Conservation (phyloP, 805 yeast species). For the Saccharomycopsis sp. region DNA sequence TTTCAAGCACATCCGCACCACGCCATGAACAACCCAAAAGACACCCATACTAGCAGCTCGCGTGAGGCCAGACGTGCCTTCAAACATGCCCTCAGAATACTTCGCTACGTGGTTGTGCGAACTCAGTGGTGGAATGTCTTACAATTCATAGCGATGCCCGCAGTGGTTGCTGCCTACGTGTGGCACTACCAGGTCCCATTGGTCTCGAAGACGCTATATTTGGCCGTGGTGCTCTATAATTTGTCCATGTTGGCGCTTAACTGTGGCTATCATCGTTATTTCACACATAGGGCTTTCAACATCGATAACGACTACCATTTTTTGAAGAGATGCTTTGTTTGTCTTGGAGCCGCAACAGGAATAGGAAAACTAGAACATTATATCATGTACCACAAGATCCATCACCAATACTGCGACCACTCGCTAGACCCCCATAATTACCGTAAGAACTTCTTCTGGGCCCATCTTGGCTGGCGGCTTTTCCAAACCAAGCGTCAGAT, state of each 20-base stretch:
- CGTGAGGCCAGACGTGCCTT: conserved; percentile 3
- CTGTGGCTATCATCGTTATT: conserved; percentile 77
- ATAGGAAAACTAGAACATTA: conserved; percentile 73
- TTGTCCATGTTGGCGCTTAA: conserved; percentile 67
- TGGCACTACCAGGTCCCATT: conserved; percentile 34
- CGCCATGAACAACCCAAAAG: not conserved
- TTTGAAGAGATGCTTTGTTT: conserved; percentile 37
- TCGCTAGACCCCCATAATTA: conserved; percentile 85
- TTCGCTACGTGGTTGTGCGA: conserved; percentile 1
- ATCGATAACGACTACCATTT: conserved; percentile 40
- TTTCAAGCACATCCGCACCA: not conserved
- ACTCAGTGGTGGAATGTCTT: conserved; percentile 13
- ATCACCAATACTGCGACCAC: conserved; percentile 83
- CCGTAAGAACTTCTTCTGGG: conserved; percentile 71
- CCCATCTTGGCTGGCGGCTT: conserved; percentile 87
- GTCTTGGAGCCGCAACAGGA: conserved; percentile 63
- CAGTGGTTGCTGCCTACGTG: not conserved
- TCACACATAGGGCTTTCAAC: conserved; percentile 55
- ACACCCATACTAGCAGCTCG: not conserved
- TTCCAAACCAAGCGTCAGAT: conserved; percentile 15
- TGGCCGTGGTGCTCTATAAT: conserved; percentile 49
- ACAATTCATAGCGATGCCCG: conserved; percentile 12
- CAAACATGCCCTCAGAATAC: conserved; percentile 12
- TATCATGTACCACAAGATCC: conserved; percentile 82
- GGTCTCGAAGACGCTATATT: conserved; percentile 42